A percentile compares a stretch with the other conserved stretches of the same genome.
phyloP scores from a whole-genome alignment of 495 filamentous ascomycete species.

The Xylaria venustula region DNA sequence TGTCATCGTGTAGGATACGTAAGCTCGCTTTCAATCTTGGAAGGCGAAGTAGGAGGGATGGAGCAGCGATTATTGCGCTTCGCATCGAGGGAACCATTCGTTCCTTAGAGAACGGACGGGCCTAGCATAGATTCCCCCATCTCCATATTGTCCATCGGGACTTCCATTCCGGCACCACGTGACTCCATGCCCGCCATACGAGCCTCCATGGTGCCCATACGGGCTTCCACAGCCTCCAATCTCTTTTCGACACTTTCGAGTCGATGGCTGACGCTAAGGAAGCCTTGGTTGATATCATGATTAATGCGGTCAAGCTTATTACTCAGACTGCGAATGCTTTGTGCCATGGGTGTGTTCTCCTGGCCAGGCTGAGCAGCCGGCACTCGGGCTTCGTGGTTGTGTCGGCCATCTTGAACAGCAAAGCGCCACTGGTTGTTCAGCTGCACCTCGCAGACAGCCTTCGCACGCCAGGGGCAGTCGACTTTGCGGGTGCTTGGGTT shows the following conservation, averaged over 20 bases:
- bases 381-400: conserved; percentile 50
- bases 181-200: conserved; percentile 41
- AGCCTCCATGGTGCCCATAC: conserved; percentile 39
- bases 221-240: conserved; percentile 41
- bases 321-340: conserved; percentile 43
- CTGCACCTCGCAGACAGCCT: conserved; percentile 52
- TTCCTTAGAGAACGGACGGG: conserved; percentile 24
- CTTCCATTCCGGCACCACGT: conserved; percentile 38
- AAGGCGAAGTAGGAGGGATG: background rate
- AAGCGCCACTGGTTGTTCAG: conserved; percentile 52
- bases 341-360: conserved; percentile 45
- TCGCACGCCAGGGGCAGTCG: conserved; percentile 52
- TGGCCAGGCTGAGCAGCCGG: conserved; percentile 40
- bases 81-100: background rate
- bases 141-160: conserved; percentile 49
- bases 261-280: conserved; percentile 29
- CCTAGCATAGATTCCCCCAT: conserved; percentile 28
- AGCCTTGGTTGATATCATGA: conserved; percentile 40
- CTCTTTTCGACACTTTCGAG: conserved; percentile 42
- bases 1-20: background rate
- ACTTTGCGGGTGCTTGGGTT: conserved; percentile 53
- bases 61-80: background rate
- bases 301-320: conserved; percentile 49
- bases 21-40: background rate
- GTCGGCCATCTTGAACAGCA: conserved; percentile 42